Conservation (phyloP, 2,329 filamentous ascomycete species). For the Trichophyton mentagrophytes region DNA sequence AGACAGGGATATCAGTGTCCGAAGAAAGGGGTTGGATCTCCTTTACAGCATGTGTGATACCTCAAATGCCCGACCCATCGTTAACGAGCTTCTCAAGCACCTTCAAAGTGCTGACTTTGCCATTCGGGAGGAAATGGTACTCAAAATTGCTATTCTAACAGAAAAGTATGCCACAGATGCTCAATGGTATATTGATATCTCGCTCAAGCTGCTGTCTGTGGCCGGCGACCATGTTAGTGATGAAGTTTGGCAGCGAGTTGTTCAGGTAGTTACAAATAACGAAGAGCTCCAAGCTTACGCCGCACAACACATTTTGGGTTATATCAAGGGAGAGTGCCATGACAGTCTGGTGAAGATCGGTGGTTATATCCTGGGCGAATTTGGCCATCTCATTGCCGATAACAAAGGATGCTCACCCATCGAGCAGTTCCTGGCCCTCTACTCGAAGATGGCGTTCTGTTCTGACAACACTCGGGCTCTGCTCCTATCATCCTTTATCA, state of each 20-base stretch:
- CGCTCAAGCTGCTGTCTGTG: slow-evolving; percentile 83
- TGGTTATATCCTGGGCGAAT: slow-evolving; percentile 89
- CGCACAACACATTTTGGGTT: slow-evolving; percentile 81
- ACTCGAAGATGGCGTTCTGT: slow-evolving; percentile 76
- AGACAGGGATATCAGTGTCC: slow-evolving; percentile 92
- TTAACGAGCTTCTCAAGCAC: slow-evolving; percentile 85
- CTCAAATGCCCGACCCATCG: slow-evolving; percentile 85
- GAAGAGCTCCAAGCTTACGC: slow-evolving; percentile 96
- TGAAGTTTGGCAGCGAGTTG: slow-evolving; percentile 97
- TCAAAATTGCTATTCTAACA: slow-evolving; percentile 96
- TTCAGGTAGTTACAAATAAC: slow-evolving; percentile 98
- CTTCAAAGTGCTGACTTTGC: slow-evolving; percentile 94
- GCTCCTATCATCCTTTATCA: slow-evolving; percentile 89
- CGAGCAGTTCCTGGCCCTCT: slow-evolving; percentile 87
- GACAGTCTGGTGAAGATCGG: slow-evolving; percentile 97
- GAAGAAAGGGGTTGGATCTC: slow-evolving; percentile 86
- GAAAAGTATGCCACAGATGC: slow-evolving; percentile 98
- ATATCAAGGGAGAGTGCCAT: slow-evolving; percentile 86
- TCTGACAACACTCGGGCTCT: slow-evolving; percentile 85
- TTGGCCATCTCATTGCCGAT: slow-evolving; percentile 91
- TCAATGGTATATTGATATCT: slow-evolving; percentile 99
- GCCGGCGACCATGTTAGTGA: slow-evolving; percentile 97
- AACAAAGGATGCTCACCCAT: slow-evolving; percentile 87
- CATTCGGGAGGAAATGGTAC: slow-evolving; percentile 96
- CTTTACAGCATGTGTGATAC: slow-evolving; percentile 99